Conservation (phyloP, 2,329 filamentous ascomycete species). For the Ceratocystis destructans region DNA sequence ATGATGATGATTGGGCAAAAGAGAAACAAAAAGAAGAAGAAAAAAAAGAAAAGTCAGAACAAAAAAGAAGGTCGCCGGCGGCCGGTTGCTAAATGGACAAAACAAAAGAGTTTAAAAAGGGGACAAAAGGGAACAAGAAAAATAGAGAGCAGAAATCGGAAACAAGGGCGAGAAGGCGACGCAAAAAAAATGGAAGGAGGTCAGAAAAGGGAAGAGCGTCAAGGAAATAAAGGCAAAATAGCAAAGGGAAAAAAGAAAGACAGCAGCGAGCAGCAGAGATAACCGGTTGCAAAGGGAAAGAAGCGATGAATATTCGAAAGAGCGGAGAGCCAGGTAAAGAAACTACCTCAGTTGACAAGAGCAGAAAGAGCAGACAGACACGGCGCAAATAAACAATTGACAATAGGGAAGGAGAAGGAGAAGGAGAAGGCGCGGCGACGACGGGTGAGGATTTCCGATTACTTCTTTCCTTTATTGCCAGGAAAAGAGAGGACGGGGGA, state of each 20-base stretch:
- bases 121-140: constrained; percentile 22
- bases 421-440: background rate
- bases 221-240: background rate
- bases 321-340: background rate
- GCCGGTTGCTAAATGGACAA: constrained; percentile 11
- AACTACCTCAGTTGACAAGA: background rate
- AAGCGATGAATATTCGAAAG: background rate
- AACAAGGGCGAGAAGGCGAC: background rate
- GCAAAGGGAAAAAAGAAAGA: background rate
- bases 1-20: constrained; percentile 5
- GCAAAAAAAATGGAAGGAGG: background rate
- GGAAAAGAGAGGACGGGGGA: background rate
- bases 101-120: constrained; percentile 9
- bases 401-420: background rate
- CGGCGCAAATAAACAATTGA: background rate
- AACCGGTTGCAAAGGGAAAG: background rate
- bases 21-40: background rate
- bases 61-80: constrained; percentile 16
- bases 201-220: background rate
- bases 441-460: background rate
- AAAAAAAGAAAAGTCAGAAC: background rate
- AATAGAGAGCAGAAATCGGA: constrained; percentile 24
- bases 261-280: background rate
- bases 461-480: background rate
- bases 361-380: background rate